A percentile compares a stretch with the other conserved stretches of the same genome.
Evolutionary conservation across 352 stramenopile genomes (phyloP).

Genomic region (Phytophthora rubi): DNA sequence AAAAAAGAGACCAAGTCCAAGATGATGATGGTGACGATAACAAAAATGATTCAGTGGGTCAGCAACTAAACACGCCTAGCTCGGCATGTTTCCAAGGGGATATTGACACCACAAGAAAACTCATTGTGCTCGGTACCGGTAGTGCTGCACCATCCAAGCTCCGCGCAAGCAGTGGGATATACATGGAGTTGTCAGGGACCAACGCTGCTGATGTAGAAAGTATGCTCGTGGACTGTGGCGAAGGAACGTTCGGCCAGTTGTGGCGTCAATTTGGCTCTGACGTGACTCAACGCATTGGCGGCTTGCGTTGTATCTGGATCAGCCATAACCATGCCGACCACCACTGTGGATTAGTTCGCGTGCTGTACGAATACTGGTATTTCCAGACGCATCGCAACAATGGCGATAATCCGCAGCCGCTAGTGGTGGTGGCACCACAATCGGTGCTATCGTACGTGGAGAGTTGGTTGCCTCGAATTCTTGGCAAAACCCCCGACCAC

Average conservation of each 20-base stretch:
- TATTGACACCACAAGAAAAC: slow-evolving; percentile 6
- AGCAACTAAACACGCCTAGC: neutral
- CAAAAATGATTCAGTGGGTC: neutral
- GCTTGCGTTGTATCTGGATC: slow-evolving; percentile 94
- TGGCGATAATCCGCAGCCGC: neutral
- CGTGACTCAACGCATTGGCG: slow-evolving; percentile 46
- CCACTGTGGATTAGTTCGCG: slow-evolving; percentile 94
- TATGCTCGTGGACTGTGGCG: slow-evolving; percentile 95
- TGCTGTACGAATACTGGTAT: slow-evolving; percentile 77
- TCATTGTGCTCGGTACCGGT: slow-evolving; percentile 96
- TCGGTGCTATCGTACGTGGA: slow-evolving; percentile 65
- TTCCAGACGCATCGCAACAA: slow-evolving; percentile 25
- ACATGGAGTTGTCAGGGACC: slow-evolving; percentile 62
- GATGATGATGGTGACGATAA: slow-evolving; percentile 17
- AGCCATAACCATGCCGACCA: slow-evolving; percentile 98
- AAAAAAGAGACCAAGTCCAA: slow-evolving; percentile 17
- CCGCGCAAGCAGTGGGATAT: slow-evolving; percentile 95
- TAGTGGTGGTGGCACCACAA: slow-evolving; percentile 61
- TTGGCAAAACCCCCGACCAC: slow-evolving; percentile 1
- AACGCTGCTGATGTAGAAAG: slow-evolving; percentile 23
- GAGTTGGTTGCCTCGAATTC: slow-evolving; percentile 49
- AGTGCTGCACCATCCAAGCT: slow-evolving; percentile 97
- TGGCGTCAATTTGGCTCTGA: slow-evolving; percentile 59
- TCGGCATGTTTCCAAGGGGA: neutral
- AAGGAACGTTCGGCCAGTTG: slow-evolving; percentile 95